phyloP scores from a whole-genome alignment of 164 flowering plant species.

The Aristolochia californica region DNA sequence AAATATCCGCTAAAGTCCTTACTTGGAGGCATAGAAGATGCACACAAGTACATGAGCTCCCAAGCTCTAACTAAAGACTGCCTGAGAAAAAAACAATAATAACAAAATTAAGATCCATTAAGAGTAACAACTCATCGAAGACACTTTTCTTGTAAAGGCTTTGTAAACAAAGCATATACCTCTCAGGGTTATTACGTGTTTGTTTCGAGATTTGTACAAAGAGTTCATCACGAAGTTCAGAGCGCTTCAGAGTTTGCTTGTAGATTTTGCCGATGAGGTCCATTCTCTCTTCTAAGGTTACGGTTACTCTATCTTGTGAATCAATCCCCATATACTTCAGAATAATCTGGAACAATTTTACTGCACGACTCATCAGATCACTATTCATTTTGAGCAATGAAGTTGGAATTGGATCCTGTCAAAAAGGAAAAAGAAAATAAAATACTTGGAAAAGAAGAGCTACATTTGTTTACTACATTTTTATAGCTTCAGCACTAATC shows the following conservation, averaged over 20 bases:
- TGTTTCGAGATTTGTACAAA: constrained; percentile 91
- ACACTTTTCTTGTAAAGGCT: background rate
- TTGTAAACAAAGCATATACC: constrained; percentile 23
- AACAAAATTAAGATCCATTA: constrained; percentile 1
- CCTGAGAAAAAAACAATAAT: constrained; percentile 32
- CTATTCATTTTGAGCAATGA: constrained; percentile 75
- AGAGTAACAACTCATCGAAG: background rate
- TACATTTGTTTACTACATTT: background rate
- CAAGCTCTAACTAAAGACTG: constrained; percentile 74
- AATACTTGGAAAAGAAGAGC: background rate
- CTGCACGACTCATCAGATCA: constrained; percentile 73
- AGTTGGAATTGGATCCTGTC: constrained; percentile 94
- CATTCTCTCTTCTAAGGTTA: constrained; percentile 68
- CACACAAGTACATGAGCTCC: constrained; percentile 91
- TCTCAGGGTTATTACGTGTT: constrained; percentile 85
- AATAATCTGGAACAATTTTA: constrained; percentile 69
- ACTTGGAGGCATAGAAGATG: constrained; percentile 99
- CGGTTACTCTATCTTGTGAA: constrained; percentile 49
- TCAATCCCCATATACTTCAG: constrained; percentile 96
- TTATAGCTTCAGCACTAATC: background rate
- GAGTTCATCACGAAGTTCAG: constrained; percentile 95
- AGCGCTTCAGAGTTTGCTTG: constrained; percentile 86
- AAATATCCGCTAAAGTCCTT: constrained; percentile 87
- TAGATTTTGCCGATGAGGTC: constrained; percentile 80
- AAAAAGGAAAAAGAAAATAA: background rate